Evolutionary conservation across 495 filamentous ascomycete genomes (phyloP), one percentile per base, ranked within the genome.

Genomic region (Hypoxylon perforatum): DNA sequence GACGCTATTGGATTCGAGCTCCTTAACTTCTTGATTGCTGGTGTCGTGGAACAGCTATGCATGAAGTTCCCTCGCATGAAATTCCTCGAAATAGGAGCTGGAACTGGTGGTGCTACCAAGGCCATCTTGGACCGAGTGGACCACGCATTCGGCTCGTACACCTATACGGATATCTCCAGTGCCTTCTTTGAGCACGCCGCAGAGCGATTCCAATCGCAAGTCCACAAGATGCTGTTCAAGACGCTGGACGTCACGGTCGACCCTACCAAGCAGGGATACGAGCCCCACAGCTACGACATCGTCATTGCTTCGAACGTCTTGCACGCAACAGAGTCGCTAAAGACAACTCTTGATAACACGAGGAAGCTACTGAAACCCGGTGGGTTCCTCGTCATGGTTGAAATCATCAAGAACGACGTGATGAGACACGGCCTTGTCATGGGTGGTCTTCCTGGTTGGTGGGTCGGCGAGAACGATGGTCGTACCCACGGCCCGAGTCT

Each of bases 351-450:
- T 33, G 19, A 17, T 0, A 79, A 86, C 67, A 56, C 76, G 0
- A 75, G 77, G 1, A 57, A 69, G 22, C 71, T 89, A 0, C 57
- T 89, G n/a, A 86, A 82, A 61, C 85, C 86, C 11, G 85, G 84
- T 33, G 86, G 86, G 0, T 77, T 78, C 48, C 54, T 88, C 2
- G 18, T 87, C 1, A 10, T 84, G 7, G 38, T 80, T 0, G 85
- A 88, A 57, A 18, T 82, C 18, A 84, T 80, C 0, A 65, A 79
- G 36, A 67, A 74, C 12, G 69, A 69, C 3, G 60, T 63, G 8
- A 58, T 79, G 46, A 61, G 74, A 49, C 70, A 69, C 18, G 70
- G 72, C 0, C 65, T 78, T 23, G 66, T 82, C 11, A 72, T 84
- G 1, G 76, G 75, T 3, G 58, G 69, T 7, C 61, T 83, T 3